Percentiles rank a stretch among this genome's conserved stretches.
phyloP scores from a whole-genome alignment of 208 protist genomes.

The Trypanosoma rangeli region DNA sequence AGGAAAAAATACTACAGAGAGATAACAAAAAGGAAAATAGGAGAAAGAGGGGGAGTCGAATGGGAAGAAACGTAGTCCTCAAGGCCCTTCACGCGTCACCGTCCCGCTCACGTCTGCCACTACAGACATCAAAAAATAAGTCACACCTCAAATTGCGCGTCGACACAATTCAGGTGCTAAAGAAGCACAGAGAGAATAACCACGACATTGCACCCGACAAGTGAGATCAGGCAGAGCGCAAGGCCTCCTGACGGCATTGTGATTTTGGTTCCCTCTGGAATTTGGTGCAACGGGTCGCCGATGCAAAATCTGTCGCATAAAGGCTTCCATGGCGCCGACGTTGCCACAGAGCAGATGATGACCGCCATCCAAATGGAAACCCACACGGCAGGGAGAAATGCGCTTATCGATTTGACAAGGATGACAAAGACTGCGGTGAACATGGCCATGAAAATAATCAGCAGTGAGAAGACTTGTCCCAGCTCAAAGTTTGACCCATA shows the following conservation, averaged over 20 bases:
- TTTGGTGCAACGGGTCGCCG: constrained; percentile 19
- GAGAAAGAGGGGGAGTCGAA: too few species aligned
- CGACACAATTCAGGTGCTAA: too few species aligned
- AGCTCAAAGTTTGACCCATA: constrained; percentile 34
- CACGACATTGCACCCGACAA: constrained; percentile 29
- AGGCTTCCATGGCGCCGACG: constrained; percentile 34
- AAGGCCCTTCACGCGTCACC: too few species aligned
- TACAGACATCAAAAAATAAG: too few species aligned
- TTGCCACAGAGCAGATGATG: constrained; percentile 27
- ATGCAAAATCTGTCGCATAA: constrained; percentile 41
- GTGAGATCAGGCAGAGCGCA: constrained; percentile 36
- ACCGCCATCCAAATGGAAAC: constrained; percentile 41
- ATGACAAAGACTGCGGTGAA: constrained; percentile 38
- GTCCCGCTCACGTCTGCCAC: too few species aligned
- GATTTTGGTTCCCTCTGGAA: constrained; percentile 39
- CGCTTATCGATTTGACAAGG: constrained; percentile 44
- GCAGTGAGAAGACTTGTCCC: constrained; percentile 40
- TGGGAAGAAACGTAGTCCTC: too few species aligned
- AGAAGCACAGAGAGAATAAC: constrained; percentile 28
- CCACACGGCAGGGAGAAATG: constrained; percentile 55
- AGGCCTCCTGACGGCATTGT: constrained; percentile 45
- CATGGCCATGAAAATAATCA: constrained; percentile 43
- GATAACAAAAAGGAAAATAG: too few species aligned
- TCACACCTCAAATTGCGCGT: too few species aligned
- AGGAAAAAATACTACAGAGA: too few species aligned